Percentiles rank a stretch among this genome's conserved stretches.
Evolutionary conservation across 805 yeast species (phyloP).

Genomic region (Candida suzukii): DNA sequence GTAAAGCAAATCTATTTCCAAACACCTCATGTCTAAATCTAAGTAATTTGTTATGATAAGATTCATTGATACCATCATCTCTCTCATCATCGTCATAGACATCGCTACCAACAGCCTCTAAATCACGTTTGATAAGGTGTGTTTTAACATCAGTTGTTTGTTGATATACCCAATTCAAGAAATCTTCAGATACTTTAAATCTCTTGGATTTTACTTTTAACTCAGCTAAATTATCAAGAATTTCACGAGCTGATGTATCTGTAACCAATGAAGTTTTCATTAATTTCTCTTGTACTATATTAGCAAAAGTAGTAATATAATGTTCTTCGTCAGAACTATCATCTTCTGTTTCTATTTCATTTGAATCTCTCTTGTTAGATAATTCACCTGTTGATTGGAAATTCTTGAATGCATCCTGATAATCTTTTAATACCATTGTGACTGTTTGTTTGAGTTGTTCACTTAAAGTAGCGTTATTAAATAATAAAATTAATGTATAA

Average conservation of each 20-base stretch:
- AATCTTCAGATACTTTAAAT: conserved; percentile 30
- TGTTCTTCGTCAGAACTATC: conserved; percentile 7
- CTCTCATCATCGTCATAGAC: neutral
- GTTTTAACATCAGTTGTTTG: conserved; percentile 32
- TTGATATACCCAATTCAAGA: conserved; percentile 57
- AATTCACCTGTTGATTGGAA: neutral
- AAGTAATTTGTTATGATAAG: conserved; percentile 22
- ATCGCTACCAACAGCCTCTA: neutral
- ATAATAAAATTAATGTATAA: conserved; percentile 18
- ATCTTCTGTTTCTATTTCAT: conserved; percentile 6
- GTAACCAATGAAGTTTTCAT: conserved; percentile 15
- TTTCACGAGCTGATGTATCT: conserved; percentile 33
- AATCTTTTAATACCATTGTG: conserved; percentile 41
- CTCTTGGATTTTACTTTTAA: conserved; percentile 24
- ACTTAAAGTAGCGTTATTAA: conserved; percentile 8
- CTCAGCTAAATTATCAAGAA: conserved; percentile 32
- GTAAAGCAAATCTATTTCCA: conserved; percentile 68
- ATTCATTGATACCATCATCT: no score
- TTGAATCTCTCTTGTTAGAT: neutral
- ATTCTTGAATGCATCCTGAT: conserved; percentile 4
- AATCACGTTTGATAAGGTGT: conserved; percentile 5
- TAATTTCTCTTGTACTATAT: conserved; percentile 29
- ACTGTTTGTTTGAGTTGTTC: conserved; percentile 29
- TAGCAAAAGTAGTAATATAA: conserved; percentile 22
- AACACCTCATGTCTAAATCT: conserved; percentile 54